Percentiles rank a stretch among this genome's conserved stretches.
These are phyloP conservation scores for Colletotrichum chlorophyti DNA, from an alignment of 2,329 filamentous ascomycete species.

Conservation along the genomic window DNA sequence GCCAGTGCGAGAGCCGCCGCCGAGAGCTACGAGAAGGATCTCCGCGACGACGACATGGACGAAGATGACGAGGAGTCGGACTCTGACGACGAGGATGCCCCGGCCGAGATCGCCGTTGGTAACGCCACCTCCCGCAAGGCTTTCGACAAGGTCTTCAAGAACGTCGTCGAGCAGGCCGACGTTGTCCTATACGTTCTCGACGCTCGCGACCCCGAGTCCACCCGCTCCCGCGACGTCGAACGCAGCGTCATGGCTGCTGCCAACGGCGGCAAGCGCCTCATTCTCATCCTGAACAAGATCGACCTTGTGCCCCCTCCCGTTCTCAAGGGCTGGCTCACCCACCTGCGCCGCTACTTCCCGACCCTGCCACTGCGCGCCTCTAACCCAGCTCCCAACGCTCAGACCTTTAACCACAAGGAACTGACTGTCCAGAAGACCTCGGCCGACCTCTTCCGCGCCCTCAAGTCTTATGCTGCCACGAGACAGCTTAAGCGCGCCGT, in stretches of 20 bases:
- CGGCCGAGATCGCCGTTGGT: constrained; percentile 56
- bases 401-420: constrained; percentile 91
- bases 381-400: constrained; percentile 81
- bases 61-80: constrained; percentile 49
- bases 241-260: constrained; percentile 90
- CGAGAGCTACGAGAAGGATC: constrained; percentile 73
- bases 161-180: constrained; percentile 87
- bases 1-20: constrained; percentile 84
- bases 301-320: constrained; percentile 85
- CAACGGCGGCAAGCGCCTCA: constrained; percentile 82
- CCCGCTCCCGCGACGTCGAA: constrained; percentile 89
- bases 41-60: constrained; percentile 65
- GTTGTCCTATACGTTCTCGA: constrained; percentile 94
- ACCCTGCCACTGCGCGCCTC: constrained; percentile 89
- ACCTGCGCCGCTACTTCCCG: constrained; percentile 89
- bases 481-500: constrained; percentile 88
- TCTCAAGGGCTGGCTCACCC: constrained; percentile 82
- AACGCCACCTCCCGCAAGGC: constrained; percentile 77
- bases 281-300: constrained; percentile 94
- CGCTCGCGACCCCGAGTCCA: constrained; percentile 89
- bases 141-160: constrained; percentile 96
- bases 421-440: constrained; percentile 88
- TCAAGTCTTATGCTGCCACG: constrained; percentile 86
- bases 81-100: constrained; percentile 63
- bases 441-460: constrained; percentile 81